Base-by-base conservation (phyloP, 495 filamentous ascomycete species). In the Neurospora sp. region DNA sequence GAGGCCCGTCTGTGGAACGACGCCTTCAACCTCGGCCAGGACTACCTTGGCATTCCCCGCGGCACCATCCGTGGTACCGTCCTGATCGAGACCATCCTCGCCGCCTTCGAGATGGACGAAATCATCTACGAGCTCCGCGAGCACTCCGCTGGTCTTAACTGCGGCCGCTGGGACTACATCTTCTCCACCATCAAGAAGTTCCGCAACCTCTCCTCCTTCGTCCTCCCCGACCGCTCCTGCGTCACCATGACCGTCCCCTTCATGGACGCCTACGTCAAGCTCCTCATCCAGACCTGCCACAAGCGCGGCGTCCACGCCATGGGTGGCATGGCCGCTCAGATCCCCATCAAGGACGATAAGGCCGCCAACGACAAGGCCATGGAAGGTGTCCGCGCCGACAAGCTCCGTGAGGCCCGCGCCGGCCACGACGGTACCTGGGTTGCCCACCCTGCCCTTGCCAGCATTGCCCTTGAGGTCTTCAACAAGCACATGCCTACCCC, bases 51-150 rank as follows among this genome's bases (percentile, higher is more conserved):
- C 70, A 90, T 99, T 79, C 89, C 89, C 42, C 89, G 96, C 69
- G 96, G 96, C 37, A 98, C 94, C 37, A 97, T 98, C 83, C 90
- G 96, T 76, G 96, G 89, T 74, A 99, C 96, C 4, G 96, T 99
- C 22, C 85, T 99, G 76, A 98, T 99, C 81, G 96, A 99, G 88
- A 99, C 96, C 72, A 98, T 99, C 83, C 86, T 93, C 35, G 96
- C 96, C 40, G 96, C 94, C n/a, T 99, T 99, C 77, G 96, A 99
- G 86, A 99, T 99, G 96, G 96, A 99, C 73, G 96, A 99, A 91
- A 98, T 99, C 83, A 98, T 99, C 82, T 99, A 97, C 85, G 96
- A 99, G 83, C 91, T 99, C 74, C 93, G 96, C 44, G 95, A 98
- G 80, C 96, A 99, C 86, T 93, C 90, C 82, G 91, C 96, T 12